Base-by-base conservation (phyloP, 176 grass and related monocot genomes). In the Avena sativa region DNA sequence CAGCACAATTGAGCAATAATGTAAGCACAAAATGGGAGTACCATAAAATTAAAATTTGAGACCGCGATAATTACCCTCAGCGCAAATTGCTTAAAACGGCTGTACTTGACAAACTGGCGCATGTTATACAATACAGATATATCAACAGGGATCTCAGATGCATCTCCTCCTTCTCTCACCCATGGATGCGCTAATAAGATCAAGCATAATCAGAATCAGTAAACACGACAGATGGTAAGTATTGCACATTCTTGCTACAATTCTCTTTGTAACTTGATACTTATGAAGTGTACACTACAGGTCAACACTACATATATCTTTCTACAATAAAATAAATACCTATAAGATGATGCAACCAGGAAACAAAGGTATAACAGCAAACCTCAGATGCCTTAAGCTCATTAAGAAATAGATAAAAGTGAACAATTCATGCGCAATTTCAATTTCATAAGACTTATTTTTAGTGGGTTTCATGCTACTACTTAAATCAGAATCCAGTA, bases 91-190 rank as follows among this genome's bases (percentile, higher is more conserved):
- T 99, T 99, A 81, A 99, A 91, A 69, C 97, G 97, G 83, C 94
- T 96, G 86, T 99, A 99, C 85, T 94, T 99, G 80, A 99, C 97
- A 91, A 96, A 99, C 32, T 93, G 89, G 28, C 97, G 94, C 92
- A 99, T 99, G 87, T 99, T 99, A 52, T 74, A 94, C 66, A 99
- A 72, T 32, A 99, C 89, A 82, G 92, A 99, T 91, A 99, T 99
- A 85, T 99, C 97, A 23, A 99, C 73, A 62, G 97, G 94, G 65
- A 99, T 99, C 79, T 99, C 94, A 5, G 97, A 94, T 88, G 97
- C 97, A 61, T 91, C 87, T 60, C 97, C 97, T 26, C 92, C 94
- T 94, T 99, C 97, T 91, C 88, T 94, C 63, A 97, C 97, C 97
- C 97, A 99, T 72, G 97, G 97, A 87, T 99, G 97, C 1, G 97